Percentiles rank a stretch among this genome's conserved stretches.
phyloP scores from a whole-genome alignment of 2,329 filamentous ascomycete species.

The Trichoderma sp. region DNA sequence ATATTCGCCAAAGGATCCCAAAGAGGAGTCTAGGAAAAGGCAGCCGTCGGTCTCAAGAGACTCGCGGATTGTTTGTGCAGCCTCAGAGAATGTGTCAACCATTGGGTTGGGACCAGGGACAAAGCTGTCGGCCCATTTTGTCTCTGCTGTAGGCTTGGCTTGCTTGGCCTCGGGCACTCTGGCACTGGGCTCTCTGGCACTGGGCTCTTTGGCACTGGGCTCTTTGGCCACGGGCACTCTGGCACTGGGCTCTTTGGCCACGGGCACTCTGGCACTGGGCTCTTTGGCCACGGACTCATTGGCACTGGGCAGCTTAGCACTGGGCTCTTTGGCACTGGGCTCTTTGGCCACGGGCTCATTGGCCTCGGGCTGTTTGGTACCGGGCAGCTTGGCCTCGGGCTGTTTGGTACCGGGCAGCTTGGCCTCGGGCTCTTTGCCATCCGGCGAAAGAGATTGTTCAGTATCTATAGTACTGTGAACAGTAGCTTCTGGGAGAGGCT shows the following conservation, averaged over 20 bases:
- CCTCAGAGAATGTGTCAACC: conserved; percentile 33
- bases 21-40: conserved; percentile 39
- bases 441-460: conserved; percentile 6
- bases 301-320: neutral
- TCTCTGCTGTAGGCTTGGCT: conserved; percentile 2
- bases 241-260: neutral
- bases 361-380: no score
- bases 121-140: conserved; percentile 23
- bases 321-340: neutral
- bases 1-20: conserved; percentile 31
- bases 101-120: conserved; percentile 20
- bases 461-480: neutral
- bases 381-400: neutral
- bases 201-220: neutral
- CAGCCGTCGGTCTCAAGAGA: conserved; percentile 46
- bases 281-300: no score
- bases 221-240: no score
- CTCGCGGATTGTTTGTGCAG: conserved; percentile 47
- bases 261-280: neutral
- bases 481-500: neutral
- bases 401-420: conserved; percentile 1
- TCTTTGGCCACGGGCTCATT: no score
- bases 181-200: neutral
- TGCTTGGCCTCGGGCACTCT: conserved; percentile 3
- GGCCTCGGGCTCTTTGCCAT: neutral